Evolutionary conservation across 163 green algal genomes (phyloP), one percentile per base, ranked within the genome.

Genomic region (Chloromonas sp.): DNA sequence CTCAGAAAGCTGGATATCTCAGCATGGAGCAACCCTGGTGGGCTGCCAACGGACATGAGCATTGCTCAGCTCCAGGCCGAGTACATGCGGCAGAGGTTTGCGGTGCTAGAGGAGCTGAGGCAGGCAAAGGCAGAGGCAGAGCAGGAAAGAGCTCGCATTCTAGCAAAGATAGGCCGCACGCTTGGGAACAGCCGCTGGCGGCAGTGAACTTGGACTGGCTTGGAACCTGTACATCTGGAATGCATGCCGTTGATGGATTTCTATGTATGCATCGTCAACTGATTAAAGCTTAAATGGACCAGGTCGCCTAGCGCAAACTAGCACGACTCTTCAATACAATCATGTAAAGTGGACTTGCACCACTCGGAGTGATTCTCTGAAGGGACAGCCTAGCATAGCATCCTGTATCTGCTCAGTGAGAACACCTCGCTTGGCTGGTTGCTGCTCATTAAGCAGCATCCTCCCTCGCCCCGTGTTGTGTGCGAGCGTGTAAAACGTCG

Each of bases 61-160:
- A 87, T 14, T 93, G 89, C 88, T 79, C 76, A 5, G 36, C 71
- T 91, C 57, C 87, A 91, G 85, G 83, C 81, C 1, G 89, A 92
- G 62, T 94, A 94, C 84, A 14, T 85, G 5, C 84, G 85, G 78
- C 87, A 90, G 78, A 83, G 87, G 14, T 60, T 79, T 14, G 58
- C 82, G n/a, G 87, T 94, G 79, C 59, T 94, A 58, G 87, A 91
- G 58, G 89, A 93, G 84, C 86, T 94, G 60, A 77, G 82, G 71
- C 70, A 60, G 14, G 88, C 89, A 2, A 94, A 94, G 84, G 87
- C 92, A 78, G 88, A 91, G 3, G 90, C 91, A 11, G 91, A 94
- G 88, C 78, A 81, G 78, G 89, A 94, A 83, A 86, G 89, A 36
- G 82, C 84, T 14, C 82, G 79, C 1, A 91, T 94, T 61, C 61